Evolutionary conservation across 192 early-diverging fungal genomes (phyloP).

Genomic region (Diversispora eburnea): DNA sequence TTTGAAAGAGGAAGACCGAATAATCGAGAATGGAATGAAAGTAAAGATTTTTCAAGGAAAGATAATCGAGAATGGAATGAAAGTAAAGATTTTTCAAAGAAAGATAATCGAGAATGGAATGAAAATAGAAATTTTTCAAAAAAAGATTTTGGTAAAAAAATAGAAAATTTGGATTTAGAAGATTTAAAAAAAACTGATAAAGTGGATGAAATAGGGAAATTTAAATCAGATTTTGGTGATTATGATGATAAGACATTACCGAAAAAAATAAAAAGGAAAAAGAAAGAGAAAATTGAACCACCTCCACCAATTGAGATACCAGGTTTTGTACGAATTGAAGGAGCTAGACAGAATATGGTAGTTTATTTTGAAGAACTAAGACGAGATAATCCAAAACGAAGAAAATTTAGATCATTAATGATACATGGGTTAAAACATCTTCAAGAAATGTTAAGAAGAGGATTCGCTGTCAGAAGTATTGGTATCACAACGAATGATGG

Average conservation of each 20-base stretch:
- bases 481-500: conserved; percentile 28
- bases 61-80: too few species aligned
- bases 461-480: conserved; percentile 28
- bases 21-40: too few species aligned
- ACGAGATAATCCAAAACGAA: conserved; percentile 28
- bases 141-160: too few species aligned
- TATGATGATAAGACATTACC: not conserved
- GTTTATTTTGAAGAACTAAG: conserved; percentile 31
- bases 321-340: not conserved
- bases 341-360: conserved; percentile 5
- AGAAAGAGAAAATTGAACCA: not conserved
- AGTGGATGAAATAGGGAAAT: too few species aligned
- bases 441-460: conserved; percentile 30
- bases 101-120: too few species aligned
- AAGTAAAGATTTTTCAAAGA: too few species aligned
- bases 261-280: not conserved
- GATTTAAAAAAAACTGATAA: too few species aligned
- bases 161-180: too few species aligned
- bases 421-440: conserved; percentile 37
- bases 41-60: too few species aligned
- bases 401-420: conserved; percentile 28
- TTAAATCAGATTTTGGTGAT: too few species aligned
- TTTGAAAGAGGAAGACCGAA: too few species aligned
- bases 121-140: too few species aligned
- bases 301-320: not conserved